Evolutionary conservation across 352 stramenopile species (phyloP).

Genomic region (Plasmopara viticola): DNA sequence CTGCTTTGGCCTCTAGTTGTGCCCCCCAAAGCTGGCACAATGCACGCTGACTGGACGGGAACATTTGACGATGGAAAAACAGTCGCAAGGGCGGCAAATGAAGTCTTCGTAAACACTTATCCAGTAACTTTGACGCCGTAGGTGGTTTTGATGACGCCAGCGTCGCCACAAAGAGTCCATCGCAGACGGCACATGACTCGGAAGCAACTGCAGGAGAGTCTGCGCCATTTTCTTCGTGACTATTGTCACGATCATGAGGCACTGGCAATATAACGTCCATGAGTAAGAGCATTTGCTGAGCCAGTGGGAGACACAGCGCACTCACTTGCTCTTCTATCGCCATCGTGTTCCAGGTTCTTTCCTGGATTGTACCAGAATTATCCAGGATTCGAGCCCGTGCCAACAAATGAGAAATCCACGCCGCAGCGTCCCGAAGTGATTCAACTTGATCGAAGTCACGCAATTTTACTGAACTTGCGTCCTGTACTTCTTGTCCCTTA

Average conservation of each 20-base stretch:
- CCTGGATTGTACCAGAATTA: not conserved
- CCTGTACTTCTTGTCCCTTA: conserved; percentile 7
- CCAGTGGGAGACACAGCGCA: conserved; percentile 42
- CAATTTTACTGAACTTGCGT: conserved; percentile 5
- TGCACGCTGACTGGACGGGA: conserved; percentile 44
- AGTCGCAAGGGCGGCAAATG: conserved; percentile 61
- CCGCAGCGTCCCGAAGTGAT: conserved; percentile 46
- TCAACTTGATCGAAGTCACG: conserved; percentile 51
- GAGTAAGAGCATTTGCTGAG: conserved; percentile 52
- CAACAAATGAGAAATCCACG: conserved; percentile 48
- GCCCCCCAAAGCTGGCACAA: conserved; percentile 71
- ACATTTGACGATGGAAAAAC: conserved; percentile 61
- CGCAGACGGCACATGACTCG: conserved; percentile 53
- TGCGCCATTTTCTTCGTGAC: conserved; percentile 4
- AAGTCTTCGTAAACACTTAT: conserved; percentile 44
- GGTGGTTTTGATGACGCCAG: conserved; percentile 9
- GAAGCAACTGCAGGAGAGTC: conserved; percentile 7
- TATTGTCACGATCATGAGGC: conserved; percentile 14
- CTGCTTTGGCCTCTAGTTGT: conserved; percentile 65
- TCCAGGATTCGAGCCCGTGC: conserved; percentile 33
- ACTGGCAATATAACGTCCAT: conserved; percentile 49
- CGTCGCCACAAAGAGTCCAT: conserved; percentile 40
- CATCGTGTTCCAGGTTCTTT: conserved; percentile 18
- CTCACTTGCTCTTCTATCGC: conserved; percentile 40
- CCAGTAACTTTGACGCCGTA: conserved; percentile 24